Percentiles rank a stretch among this genome's conserved stretches.
Conservation (phyloP, 2,329 filamentous ascomycete species). For the Verticillium longisporum region DNA sequence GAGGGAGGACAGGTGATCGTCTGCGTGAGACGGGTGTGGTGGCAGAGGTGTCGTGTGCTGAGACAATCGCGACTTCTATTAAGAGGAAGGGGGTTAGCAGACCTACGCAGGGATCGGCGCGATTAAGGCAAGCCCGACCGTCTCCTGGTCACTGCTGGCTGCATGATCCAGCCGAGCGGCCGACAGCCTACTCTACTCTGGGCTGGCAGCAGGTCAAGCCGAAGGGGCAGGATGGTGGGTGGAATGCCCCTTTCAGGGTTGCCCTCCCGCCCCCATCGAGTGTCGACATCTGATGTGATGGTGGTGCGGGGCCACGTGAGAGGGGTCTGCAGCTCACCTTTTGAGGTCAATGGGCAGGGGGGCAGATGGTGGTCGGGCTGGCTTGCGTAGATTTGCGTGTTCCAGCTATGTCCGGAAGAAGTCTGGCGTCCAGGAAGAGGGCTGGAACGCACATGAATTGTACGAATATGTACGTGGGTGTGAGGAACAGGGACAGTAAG, state of each 20-base stretch:
- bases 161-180: background rate
- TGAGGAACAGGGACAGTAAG: background rate
- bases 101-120: background rate
- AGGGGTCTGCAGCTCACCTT: background rate
- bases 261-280: background rate
- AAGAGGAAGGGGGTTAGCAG: background rate
- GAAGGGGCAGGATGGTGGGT: background rate
- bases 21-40: background rate
- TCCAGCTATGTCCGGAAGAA: background rate
- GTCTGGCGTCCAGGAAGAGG: background rate
- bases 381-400: background rate
- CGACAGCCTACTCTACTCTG: background rate
- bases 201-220: background rate
- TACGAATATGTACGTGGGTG: background rate
- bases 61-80: background rate
- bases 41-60: background rate
- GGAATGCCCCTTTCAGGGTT: background rate
- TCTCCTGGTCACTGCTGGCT: background rate
- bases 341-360: background rate
- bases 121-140: background rate
- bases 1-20: background rate
- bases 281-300: background rate
- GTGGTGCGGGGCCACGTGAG: slow-evolving; percentile 3
- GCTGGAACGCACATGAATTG: background rate
- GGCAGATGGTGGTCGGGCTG: background rate